These are phyloP conservation scores for Lecanosticta acicola DNA, from an alignment of 2,329 filamentous ascomycete species.

Conservation along the genomic window DNA sequence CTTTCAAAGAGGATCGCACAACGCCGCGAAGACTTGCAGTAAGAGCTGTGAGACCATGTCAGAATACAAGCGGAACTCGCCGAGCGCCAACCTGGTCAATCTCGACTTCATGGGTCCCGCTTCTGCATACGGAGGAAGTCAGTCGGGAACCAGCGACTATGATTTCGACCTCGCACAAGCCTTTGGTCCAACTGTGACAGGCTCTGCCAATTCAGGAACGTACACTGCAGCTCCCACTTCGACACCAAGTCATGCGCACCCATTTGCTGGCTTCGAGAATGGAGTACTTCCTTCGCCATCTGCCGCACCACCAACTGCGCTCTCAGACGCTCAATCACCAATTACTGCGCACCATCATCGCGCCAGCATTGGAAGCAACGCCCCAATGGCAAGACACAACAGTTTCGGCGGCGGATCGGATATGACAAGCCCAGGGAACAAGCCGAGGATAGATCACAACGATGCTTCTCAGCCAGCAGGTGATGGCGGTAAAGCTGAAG, in stretches of 20 bases:
- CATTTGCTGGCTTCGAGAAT: conserved; percentile 16
- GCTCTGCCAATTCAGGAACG: conserved; percentile 8
- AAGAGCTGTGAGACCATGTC: background rate
- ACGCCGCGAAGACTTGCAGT: background rate
- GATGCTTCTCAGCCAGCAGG: conserved; percentile 9
- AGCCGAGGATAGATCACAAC: conserved; percentile 8
- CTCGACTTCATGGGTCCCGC: conserved; percentile 13
- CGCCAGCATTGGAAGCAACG: conserved; percentile 29
- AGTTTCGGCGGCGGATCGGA: conserved; percentile 28
- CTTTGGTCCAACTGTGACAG: conserved; percentile 18
- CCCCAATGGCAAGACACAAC: conserved; percentile 20
- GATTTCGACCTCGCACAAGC: conserved; percentile 24
- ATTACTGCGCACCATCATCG: conserved; percentile 22
- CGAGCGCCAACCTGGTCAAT: background rate
- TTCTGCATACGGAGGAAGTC: conserved; percentile 25
- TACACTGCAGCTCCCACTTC: conserved; percentile 14
- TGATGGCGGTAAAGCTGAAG: conserved; percentile 12
- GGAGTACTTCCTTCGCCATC: conserved; percentile 14
- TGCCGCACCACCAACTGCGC: conserved; percentile 7
- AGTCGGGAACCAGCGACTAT: conserved; percentile 25
- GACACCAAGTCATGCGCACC: conserved; percentile 7
- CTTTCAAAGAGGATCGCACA: background rate
- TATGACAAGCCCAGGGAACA: conserved; percentile 24
- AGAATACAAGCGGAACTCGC: background rate
- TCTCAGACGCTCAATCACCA: conserved; percentile 19